Percentiles rank a stretch among this genome's conserved stretches.
Conservation (phyloP, 2,329 filamentous ascomycete genomes). For the Fusarium scirpi region DNA sequence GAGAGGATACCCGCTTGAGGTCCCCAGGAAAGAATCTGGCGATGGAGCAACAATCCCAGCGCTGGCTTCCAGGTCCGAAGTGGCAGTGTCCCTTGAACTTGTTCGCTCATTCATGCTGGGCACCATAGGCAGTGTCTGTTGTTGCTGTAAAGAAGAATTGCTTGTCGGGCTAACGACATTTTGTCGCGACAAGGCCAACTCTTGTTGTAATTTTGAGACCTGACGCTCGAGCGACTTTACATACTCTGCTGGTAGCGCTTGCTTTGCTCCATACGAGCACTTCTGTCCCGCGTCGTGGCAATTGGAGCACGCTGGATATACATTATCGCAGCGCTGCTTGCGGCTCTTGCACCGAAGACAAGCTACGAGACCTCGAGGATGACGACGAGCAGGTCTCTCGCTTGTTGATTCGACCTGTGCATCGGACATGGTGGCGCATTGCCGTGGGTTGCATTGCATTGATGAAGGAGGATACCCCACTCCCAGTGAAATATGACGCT, state of each 20-base stretch:
- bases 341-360: conserved; percentile 11
- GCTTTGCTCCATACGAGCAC: conserved; percentile 7
- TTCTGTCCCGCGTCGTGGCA: neutral
- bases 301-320: conserved; percentile 5
- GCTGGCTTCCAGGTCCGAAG: conserved; percentile 11
- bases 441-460: neutral
- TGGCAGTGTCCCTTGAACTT: neutral
- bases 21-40: neutral
- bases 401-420: neutral
- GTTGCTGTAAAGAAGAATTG: neutral
- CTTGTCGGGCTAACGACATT: neutral
- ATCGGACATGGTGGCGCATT: neutral
- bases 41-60: conserved; percentile 6
- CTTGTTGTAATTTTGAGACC: neutral
- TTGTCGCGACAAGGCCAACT: neutral
- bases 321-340: conserved; percentile 9
- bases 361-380: conserved; percentile 1
- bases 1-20: conserved; percentile 10
- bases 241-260: conserved; percentile 1
- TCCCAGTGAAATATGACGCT: too few relatives aligned
- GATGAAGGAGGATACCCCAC: neutral
- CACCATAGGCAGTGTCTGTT: neutral
- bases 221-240: conserved; percentile 3
- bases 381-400: neutral
- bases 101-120: neutral